Evolutionary conservation across 1,284 basidiomycete species (phyloP), one percentile per base, ranked within the genome.

Genomic region (Rugosomyces carneus): DNA sequence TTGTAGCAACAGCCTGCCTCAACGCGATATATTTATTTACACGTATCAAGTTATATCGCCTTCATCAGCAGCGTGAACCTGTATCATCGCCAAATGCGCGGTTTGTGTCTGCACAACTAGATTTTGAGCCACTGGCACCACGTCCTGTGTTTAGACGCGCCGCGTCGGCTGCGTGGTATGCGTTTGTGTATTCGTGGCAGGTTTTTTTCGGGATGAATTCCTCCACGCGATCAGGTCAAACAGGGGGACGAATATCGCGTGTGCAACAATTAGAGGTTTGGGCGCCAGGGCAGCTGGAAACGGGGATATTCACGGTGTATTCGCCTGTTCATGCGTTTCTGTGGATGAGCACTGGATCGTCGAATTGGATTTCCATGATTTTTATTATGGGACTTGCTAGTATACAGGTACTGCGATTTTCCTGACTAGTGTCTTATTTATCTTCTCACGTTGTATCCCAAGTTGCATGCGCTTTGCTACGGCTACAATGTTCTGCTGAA

Each of bases 181-280:
- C 65, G 5, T 71, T 79, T 51, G 67, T 73, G 27, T 68, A 69
- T 26, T 78, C 70, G 32, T 78, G 79, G 71, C 70, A 83, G 24
- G 89, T 85, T 64, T 65, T 89, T 35, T 62, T 89, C 16, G 81
- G 83, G 34, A 64, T 85, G 57, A 72, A 72, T 37, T 73, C 73
- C 13, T 74, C 77, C 2, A 67, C 70, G 27, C 64, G 67, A 31
- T 60, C 60, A n/a, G 63, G 67, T 36, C 64, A 69, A 27, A 66
- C 64, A 37, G 65, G 68, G 6, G 69, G 68, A 37, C 76, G 69
- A 54, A 67, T 64, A 5, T 63, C 69, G 2, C 68, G 64, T 18
- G 72, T 90, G 15, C 85, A 89, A 58, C 81, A 87, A 59, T 65
- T 92, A 43, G 80, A 85, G 49, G 72, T 87, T 32, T 92, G 89